Evolutionary conservation across 441 rosid species (phyloP).

Genomic region (Pelargonium fulgidum): DNA sequence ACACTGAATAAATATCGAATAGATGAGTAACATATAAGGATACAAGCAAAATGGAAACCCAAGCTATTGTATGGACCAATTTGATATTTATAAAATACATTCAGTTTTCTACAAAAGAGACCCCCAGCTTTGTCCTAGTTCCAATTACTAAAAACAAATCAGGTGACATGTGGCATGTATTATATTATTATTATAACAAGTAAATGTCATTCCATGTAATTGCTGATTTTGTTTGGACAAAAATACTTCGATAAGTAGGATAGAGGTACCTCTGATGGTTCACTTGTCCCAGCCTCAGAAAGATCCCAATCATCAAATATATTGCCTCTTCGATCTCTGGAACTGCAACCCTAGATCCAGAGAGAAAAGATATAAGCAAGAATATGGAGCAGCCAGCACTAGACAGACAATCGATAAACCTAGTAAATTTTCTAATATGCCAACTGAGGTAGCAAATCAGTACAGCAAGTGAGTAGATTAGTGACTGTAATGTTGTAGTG

Average conservation of each 20-base stretch:
- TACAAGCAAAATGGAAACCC: no score
- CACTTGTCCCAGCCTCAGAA: conserved; percentile 62
- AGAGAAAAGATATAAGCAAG: conserved; percentile 13
- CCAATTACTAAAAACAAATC: no score
- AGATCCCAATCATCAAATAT: conserved; percentile 89
- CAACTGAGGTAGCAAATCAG: neutral
- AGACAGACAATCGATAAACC: neutral
- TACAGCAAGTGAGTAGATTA: neutral
- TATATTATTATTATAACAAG: no score
- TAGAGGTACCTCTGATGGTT: conserved; percentile 62
- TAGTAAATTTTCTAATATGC: neutral
- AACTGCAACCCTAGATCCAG: conserved; percentile 69
- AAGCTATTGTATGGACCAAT: no score
- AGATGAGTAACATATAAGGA: no score
- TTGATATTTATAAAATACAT: no score
- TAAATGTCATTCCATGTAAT: no score
- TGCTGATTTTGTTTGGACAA: no score
- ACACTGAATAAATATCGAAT: no score
- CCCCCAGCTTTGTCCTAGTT: no score
- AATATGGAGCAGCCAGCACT: neutral
- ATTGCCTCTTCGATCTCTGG: conserved; percentile 68
- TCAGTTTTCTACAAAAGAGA: no score
- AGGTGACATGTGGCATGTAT: no score
- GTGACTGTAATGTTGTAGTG: neutral
- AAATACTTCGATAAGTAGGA: neutral